phyloP scores from a whole-genome alignment of 179 eudicot genomes.

The Amaranthus tricolor region DNA sequence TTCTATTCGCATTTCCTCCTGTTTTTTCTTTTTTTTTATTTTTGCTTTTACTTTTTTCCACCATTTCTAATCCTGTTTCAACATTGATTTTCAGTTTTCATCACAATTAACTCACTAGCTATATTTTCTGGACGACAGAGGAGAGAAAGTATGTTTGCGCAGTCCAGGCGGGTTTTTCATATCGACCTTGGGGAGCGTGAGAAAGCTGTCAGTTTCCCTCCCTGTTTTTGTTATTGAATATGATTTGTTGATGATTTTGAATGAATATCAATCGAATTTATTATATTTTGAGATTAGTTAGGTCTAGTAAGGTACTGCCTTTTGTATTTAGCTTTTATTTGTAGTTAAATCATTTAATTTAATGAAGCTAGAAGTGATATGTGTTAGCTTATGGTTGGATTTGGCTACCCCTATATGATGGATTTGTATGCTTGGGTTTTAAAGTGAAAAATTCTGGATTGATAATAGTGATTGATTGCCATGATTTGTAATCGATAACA shows the following conservation, averaged over 20 bases:
- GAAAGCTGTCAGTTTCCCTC: constrained; percentile 60
- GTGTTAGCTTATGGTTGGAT: background rate
- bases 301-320: background rate
- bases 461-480: background rate
- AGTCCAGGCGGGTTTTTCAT: constrained; percentile 53
- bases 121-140: constrained; percentile 21
- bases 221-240: background rate
- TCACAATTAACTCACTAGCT: background rate
- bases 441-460: background rate
- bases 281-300: background rate
- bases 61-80: background rate
- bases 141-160: constrained; percentile 35
- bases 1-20: no score
- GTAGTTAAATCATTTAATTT: background rate
- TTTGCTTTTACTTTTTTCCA: background rate
- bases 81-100: background rate
- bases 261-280: background rate
- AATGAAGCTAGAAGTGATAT: background rate
- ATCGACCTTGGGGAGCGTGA: constrained; percentile 80
- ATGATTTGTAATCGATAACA: no score
- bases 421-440: background rate
- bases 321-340: no score
- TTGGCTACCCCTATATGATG: background rate
- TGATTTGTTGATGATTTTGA: background rate
- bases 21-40: no score